These are phyloP conservation scores for Hericium rajendrae DNA, from an alignment of 768 basidiomycete genomes.

Conservation along the genomic window DNA sequence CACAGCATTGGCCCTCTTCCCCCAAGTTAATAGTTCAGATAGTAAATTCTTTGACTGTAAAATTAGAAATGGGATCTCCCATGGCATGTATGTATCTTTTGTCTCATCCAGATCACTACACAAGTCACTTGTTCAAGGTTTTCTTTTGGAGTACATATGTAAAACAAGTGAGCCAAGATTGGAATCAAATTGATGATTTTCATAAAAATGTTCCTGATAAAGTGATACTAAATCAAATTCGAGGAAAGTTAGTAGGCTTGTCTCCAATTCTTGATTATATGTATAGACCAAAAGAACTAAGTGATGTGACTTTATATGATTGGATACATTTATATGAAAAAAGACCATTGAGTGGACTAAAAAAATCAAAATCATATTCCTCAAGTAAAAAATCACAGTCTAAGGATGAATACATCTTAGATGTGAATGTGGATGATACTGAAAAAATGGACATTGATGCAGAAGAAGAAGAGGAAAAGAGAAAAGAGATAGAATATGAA, in stretches of 20 bases:
- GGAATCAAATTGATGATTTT: not conserved
- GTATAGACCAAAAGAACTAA: not conserved
- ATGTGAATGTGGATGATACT: not conserved
- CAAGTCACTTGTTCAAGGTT: slow-evolving; percentile 23
- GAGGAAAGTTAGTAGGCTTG: not conserved
- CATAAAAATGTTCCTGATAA: not conserved
- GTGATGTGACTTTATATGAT: not conserved
- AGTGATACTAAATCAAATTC: not conserved
- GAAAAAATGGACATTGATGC: not conserved
- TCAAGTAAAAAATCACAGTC: too few relatives aligned
- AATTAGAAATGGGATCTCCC: slow-evolving; percentile 28
- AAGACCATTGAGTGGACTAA: not conserved
- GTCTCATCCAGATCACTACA: slow-evolving; percentile 30
- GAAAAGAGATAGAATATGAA: not conserved
- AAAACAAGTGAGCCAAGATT: not conserved
- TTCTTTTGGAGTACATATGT: not conserved
- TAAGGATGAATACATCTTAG: too few relatives aligned
- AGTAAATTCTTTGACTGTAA: slow-evolving; percentile 26
- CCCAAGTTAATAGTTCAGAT: slow-evolving; percentile 29
- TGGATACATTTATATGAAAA: not conserved
- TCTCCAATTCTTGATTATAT: not conserved
- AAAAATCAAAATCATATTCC: not conserved
- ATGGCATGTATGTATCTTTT: slow-evolving; percentile 28
- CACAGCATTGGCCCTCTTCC: too few relatives aligned
- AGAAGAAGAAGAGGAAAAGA: not conserved